Evolutionary conservation across 345 rosid genomes (phyloP), one percentile per base, ranked within the genome.

Genomic region (Triadica sebifera): DNA sequence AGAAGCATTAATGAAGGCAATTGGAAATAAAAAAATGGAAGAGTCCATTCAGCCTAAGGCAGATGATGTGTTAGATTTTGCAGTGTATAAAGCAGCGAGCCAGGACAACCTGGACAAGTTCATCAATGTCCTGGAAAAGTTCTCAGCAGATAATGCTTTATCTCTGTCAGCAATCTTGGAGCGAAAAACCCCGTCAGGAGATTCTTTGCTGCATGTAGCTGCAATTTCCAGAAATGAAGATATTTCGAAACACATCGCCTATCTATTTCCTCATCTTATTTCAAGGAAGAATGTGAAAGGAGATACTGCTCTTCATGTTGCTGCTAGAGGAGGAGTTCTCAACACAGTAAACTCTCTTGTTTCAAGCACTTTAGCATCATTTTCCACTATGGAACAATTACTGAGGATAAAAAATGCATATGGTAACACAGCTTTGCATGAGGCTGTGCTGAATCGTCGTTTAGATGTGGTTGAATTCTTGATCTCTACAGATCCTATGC

Each of bases 271-370:
- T 10, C 0, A 6, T 0, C 58, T 61, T 2, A 49, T 72, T 15
- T 29, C 9, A 15, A 25, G 11, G 46, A 11, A 6, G 38, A 47
- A 72, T n/a, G 0, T 20, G 17, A 34, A 25, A 19, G 69, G 69
- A 5, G 49, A 72, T 29, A 72, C 75, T 61, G 59, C 75, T 24
- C 75, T 72, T 11, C 75, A 72, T 29, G 1, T 50, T 62, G 69
- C 68, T 50, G 49, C 75, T 43, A 62, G 46, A 49, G 16, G 8
- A 34, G 69, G 68, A n/a, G 13, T 13, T 15, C n/a, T 20, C 2
- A 17, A 22, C 0, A 47, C 29, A 2, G 5, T 37, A 16, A 5
- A 15, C 37, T 15, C 16, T 34, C 73, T 69, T 53, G 49, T 69
- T 29, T 29, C 34, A 29, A 29, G 34, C 34, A 29, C 34, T 29